These are phyloP conservation scores for Phialophora macrospora DNA, from an alignment of 2,329 filamentous ascomycete genomes.

Conservation along the genomic window DNA sequence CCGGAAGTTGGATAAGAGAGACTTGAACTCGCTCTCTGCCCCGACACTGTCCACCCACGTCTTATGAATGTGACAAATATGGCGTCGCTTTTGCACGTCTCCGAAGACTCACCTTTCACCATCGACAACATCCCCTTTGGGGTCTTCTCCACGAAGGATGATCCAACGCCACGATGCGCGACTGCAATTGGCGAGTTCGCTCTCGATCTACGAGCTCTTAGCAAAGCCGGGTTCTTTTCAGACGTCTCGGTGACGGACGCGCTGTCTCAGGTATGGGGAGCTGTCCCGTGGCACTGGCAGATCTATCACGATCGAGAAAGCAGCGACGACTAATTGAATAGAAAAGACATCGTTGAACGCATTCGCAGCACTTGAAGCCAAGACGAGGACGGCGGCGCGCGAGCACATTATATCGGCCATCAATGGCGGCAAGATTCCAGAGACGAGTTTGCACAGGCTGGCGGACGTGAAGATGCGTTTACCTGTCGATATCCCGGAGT, in stretches of 20 bases:
- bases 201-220: conserved; percentile 57
- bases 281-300: no score
- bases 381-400: conserved; percentile 13
- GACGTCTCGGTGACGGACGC: conserved; percentile 36
- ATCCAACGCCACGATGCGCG: conserved; percentile 51
- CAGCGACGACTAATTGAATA: not conserved
- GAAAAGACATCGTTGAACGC: conserved; percentile 52
- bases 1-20: not conserved
- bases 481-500: conserved; percentile 61
- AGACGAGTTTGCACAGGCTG: conserved; percentile 42
- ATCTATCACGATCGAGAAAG: not conserved
- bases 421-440: conserved; percentile 13
- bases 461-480: conserved; percentile 56
- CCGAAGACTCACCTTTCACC: conserved; percentile 48
- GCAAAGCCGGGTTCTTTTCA: conserved; percentile 42
- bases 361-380: conserved; percentile 55
- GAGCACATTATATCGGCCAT: conserved; percentile 21
- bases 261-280: conserved; percentile 38
- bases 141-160: conserved; percentile 52
- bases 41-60: not conserved
- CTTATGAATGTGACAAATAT: not conserved
- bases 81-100: not conserved
- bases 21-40: not conserved
- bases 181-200: conserved; percentile 59
- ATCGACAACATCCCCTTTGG: conserved; percentile 61